These are phyloP conservation scores for Acidomyces sp. DNA, from an alignment of 495 filamentous ascomycete species.

Conservation along the genomic window DNA sequence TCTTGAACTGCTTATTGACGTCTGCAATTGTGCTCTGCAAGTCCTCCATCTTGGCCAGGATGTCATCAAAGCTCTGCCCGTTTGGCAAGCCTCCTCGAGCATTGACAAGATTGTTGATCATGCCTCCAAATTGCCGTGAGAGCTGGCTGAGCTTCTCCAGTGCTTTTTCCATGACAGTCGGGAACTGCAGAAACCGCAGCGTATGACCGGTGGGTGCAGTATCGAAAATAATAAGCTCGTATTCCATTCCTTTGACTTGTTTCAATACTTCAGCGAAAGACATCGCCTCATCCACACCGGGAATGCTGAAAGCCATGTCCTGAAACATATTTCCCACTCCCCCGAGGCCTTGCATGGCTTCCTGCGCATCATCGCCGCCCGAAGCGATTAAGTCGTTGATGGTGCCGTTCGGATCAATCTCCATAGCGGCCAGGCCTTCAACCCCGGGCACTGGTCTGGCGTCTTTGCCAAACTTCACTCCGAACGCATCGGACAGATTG, in stretches of 20 bases:
- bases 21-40: slow-evolving; percentile 86
- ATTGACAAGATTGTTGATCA: slow-evolving; percentile 86
- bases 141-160: slow-evolving; percentile 92
- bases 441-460: slow-evolving; percentile 85
- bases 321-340: slow-evolving; percentile 66
- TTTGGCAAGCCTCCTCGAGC: slow-evolving; percentile 72
- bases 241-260: slow-evolving; percentile 97
- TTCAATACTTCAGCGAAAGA: slow-evolving; percentile 98
- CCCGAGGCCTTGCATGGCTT: slow-evolving; percentile 48
- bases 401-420: slow-evolving; percentile 96
- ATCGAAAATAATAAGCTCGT: slow-evolving; percentile 98
- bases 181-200: slow-evolving; percentile 96
- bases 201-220: slow-evolving; percentile 99
- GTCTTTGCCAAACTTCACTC: slow-evolving; percentile 98
- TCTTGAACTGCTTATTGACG: slow-evolving; percentile 96
- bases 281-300: slow-evolving; percentile 98
- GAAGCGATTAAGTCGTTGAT: slow-evolving; percentile 86
- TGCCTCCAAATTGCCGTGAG: slow-evolving; percentile 84
- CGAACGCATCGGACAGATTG: slow-evolving; percentile 96
- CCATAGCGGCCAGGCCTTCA: slow-evolving; percentile 91
- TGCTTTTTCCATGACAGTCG: slow-evolving; percentile 94
- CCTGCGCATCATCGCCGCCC: slow-evolving; percentile 60
- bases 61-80: slow-evolving; percentile 77
- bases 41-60: slow-evolving; percentile 86
- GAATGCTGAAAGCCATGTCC: slow-evolving; percentile 65